These are phyloP conservation scores for Rutstroemia sp. DNA, from an alignment of 2,329 filamentous ascomycete genomes.

Conservation along the genomic window DNA sequence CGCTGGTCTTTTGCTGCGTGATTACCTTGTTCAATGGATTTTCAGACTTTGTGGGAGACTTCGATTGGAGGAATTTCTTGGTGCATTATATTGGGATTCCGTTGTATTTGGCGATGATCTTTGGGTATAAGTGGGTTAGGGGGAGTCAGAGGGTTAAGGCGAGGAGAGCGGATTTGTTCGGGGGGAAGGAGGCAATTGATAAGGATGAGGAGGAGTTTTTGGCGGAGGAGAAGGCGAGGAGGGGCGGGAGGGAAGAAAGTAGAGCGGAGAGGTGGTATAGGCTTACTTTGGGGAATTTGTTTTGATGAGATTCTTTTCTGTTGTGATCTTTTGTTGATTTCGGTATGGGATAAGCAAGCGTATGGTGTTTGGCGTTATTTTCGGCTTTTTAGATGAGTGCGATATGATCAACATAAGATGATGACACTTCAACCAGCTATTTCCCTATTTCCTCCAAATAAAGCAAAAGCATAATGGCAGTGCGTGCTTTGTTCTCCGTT, in stretches of 20 bases:
- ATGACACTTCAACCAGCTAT: too few relatives aligned
- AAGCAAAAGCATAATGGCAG: too few relatives aligned
- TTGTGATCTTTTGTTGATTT: not conserved
- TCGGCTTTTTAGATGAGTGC: not conserved
- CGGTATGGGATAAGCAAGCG: not conserved
- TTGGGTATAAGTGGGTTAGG: slow-evolving; percentile 44
- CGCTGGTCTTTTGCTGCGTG: slow-evolving; percentile 62
- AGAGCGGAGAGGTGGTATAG: not conserved
- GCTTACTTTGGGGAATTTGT: not conserved
- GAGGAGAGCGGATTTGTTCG: slow-evolving; percentile 45
- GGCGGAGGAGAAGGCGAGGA: slow-evolving; percentile 14
- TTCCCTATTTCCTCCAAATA: too few relatives aligned
- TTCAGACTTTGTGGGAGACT: slow-evolving; percentile 33
- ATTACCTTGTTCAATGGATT: slow-evolving; percentile 79
- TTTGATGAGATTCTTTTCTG: not conserved
- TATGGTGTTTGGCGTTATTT: not conserved
- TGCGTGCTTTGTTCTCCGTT: too few relatives aligned
- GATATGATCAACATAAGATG: too few relatives aligned
- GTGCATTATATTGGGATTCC: slow-evolving; percentile 58
- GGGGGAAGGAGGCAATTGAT: slow-evolving; percentile 52
- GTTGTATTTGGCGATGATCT: slow-evolving; percentile 51
- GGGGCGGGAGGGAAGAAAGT: not conserved
- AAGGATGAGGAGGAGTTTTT: slow-evolving; percentile 44
- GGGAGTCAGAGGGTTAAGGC: slow-evolving; percentile 39
- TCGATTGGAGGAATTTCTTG: slow-evolving; percentile 59